Conservation (phyloP, 108 stramenopile species). For the Conticribra weissflogii region DNA sequence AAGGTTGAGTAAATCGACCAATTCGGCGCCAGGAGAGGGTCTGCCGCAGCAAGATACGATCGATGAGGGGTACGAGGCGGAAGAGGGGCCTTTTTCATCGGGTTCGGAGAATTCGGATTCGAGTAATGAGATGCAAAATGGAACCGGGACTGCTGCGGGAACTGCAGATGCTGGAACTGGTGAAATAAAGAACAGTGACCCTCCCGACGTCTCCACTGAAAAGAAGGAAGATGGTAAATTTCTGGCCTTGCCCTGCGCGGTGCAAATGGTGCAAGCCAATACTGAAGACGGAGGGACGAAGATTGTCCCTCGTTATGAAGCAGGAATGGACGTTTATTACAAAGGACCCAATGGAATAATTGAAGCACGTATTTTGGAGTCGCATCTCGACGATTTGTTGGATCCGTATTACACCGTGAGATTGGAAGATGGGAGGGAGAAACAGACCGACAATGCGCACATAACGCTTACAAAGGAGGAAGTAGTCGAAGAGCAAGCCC, state of each 20-base stretch:
- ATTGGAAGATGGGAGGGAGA: conserved; percentile 52
- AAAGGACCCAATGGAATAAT: conserved; percentile 27
- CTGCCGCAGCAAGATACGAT: background rate
- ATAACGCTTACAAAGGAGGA: conserved; percentile 18
- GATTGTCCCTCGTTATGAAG: conserved; percentile 38
- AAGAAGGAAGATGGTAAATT: conserved; percentile 1
- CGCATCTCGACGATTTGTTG: conserved; percentile 55
- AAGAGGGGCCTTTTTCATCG: conserved; percentile 8
- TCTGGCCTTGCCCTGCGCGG: conserved; percentile 25
- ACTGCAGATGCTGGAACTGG: too few species aligned
- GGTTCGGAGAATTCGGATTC: conserved; percentile 19
- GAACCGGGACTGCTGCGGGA: too few species aligned
- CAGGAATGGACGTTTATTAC: conserved; percentile 31
- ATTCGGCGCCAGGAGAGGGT: background rate
- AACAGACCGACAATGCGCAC: conserved; percentile 60
- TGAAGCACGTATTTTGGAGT: conserved; percentile 16
- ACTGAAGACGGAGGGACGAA: conserved; percentile 43
- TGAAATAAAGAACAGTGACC: too few species aligned
- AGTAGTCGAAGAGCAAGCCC: conserved; percentile 4
- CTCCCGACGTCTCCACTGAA: background rate
- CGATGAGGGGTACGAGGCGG: conserved; percentile 11
- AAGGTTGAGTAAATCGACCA: too few species aligned
- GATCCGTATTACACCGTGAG: conserved; percentile 53
- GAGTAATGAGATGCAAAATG: too few species aligned
- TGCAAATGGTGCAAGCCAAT: conserved; percentile 48